Base-by-base conservation (phyloP, 2,329 filamentous ascomycete genomes). In the Ceratocystis albifundus region DNA sequence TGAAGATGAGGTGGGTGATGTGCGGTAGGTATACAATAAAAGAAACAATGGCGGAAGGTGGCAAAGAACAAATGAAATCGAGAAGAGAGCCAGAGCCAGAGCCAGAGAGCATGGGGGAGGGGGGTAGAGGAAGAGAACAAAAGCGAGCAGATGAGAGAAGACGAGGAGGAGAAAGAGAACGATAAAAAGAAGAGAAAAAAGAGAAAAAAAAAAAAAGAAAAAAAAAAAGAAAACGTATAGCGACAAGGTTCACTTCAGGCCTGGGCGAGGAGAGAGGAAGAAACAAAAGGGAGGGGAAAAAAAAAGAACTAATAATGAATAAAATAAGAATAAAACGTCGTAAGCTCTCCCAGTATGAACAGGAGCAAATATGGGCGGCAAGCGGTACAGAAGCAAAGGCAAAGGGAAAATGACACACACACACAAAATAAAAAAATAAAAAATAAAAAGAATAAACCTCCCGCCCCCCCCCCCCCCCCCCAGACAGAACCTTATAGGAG, bases 21-120 rank as follows among this genome's bases (percentile, higher is more conserved):
- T 64, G 61, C 48, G 62, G 48, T 64, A 67, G 50, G 65, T 67
- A 67, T 67, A 67, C 65, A 32, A 61, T 46, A 48, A 64, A 41
- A 62, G 20, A 66, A 30, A 48, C 61, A 48, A 62, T 25, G 17
- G 61, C 15, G 3, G 41, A n/a, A 62, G 28, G 61, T 62, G 61
- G 61, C 61, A 30, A 62, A 44, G 61, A 50, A 50, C 28, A 61
- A 36, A n/a, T 10, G 8, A 46, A 36, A 41, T n/a, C 41, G n/a
- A 28, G 30, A 15, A 62, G 20, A 22, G 25, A 44, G 36, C 20
- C 20, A 46, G 20, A 22, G n/a, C 25, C 46, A 41, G 61, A 20
- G 36, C 36, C 10, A 41, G 36, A 41, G 36, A 61, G 12, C 30
- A 62, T 2, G 46, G 12, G 59, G 20, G 25, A 25, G 48, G 5